These are phyloP conservation scores for Piper longum DNA, from an alignment of 164 flowering plant species.

Conservation along the genomic window DNA sequence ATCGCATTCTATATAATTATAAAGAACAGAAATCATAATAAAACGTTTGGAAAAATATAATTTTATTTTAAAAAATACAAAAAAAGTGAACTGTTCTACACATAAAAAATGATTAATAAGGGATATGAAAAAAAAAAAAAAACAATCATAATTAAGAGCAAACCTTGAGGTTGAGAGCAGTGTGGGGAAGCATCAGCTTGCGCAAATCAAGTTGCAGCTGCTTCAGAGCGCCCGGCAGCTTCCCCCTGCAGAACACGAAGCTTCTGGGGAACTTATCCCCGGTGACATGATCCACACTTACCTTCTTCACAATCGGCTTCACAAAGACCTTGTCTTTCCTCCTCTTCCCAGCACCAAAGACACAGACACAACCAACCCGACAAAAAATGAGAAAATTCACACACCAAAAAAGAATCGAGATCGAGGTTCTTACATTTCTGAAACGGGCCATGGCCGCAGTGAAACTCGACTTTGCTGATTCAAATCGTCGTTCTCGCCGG, in stretches of 20 bases:
- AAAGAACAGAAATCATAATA: too few relatives aligned
- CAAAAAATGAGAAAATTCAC: not conserved
- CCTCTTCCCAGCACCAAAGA: slow-evolving; percentile 16
- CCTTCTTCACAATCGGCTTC: slow-evolving; percentile 35
- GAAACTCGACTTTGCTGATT: too few relatives aligned
- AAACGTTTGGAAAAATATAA: not conserved
- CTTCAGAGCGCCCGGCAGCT: slow-evolving; percentile 51
- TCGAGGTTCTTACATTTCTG: slow-evolving; percentile 21
- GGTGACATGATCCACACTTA: slow-evolving; percentile 60
- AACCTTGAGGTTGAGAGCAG: slow-evolving; percentile 89
- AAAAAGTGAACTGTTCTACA: too few relatives aligned
- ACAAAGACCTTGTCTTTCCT: slow-evolving; percentile 30
- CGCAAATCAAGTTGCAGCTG: slow-evolving; percentile 74
- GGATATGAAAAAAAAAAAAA: not conserved
- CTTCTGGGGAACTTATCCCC: slow-evolving; percentile 87
- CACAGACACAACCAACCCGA: not conserved
- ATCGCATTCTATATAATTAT: too few relatives aligned
- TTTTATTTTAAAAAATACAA: too few relatives aligned
- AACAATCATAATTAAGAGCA: not conserved
- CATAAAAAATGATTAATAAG: too few relatives aligned
- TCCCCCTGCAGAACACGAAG: slow-evolving; percentile 73
- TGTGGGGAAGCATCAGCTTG: slow-evolving; percentile 77
- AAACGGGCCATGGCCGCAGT: slow-evolving; percentile 29
- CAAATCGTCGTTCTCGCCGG: too few relatives aligned
- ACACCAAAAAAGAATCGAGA: not conserved